Base-by-base conservation (phyloP, 1,284 basidiomycete genomes). In the Chalciporus sp. region DNA sequence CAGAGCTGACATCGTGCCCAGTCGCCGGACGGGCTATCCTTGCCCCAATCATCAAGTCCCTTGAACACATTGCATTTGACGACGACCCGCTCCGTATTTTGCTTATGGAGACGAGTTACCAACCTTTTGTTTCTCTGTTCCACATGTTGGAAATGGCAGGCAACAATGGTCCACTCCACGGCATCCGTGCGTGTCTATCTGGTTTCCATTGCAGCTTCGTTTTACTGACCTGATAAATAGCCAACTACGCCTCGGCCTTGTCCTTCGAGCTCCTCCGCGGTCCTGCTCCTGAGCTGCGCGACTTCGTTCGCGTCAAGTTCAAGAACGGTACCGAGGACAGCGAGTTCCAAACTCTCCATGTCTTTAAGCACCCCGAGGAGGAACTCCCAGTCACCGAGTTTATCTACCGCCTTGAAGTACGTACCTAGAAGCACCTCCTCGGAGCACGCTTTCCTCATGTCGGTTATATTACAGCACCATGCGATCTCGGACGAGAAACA, bases 61-160 rank as follows among this genome's bases (percentile, higher is more conserved):
- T 95, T 49, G 80, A 88, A 65, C 83, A 83, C 56, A 85, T 95
- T 66, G 80, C 85, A 26, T 92, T 89, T 76, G 82, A 86, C 58
- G 83, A 81, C 48, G 86, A 90, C 71, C 84, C 86, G 27, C 82
- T 94, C 52, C 86, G 91, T 63, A 76, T 94, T 66, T 76, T 87
- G 65, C 76, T 92, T 56, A 73, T 89, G 55, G 78, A 90, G 68
- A 86, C 85, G 16, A 88, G 89, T 56, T 94, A 94, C 76, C 92
- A 94, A 71, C 88, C 92, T 10, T 90, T 94, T 79, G 83, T 94
- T 62, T 92, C 90, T 19, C 79, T 94, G 63, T 88, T 93, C 80
- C 83, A 86, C 66, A 84, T 92, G 75, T 83, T 88, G 33, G 83
- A 84, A 31, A 74, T 84, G 53, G 63, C 74, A 47, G 70, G 78